Base-by-base conservation (phyloP, 2,329 filamentous ascomycete genomes). In the Epichloe brachyelytri region DNA sequence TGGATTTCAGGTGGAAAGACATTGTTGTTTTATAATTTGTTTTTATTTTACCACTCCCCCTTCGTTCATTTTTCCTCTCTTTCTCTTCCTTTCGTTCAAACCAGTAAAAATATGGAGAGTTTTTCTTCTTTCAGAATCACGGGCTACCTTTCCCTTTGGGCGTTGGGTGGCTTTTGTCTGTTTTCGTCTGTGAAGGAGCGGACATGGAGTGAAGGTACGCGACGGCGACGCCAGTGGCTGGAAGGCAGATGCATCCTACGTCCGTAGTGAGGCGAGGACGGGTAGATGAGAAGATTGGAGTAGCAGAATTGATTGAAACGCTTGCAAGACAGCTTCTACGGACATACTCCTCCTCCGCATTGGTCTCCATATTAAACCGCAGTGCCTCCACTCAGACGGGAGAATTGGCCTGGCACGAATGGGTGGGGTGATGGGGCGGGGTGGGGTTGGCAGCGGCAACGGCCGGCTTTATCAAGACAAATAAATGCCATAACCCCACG, bases 381-480 rank as follows among this genome's bases (percentile, higher is more conserved):
- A 30, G 8, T 30, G 8, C 30, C 30, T 10, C 30, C 30, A 30
- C 30, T 30, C 30, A 11, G 30, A 30, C 3, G 30, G 30, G 26
- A 11, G 30, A 44, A 34, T 20, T 46, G 36, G 36, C 15, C 36
- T 2, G 36, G 36, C 4, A n/a, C 8, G 22, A 26, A 26, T 26
- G 26, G 26, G 26, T 10, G 26, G 26, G 4, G 5, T 4, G n/a
- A n/a, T n/a, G n/a, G n/a, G n/a, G n/a, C n/a, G n/a, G 22, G 26
- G 26, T 30, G 26, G 26, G 8, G 8, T 3, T 10, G 30, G 7
- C 30, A n/a, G 56, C 65, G 65, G 65, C 64, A 67, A 66, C 65
- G 62, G 59, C 57, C 65, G 65, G 65, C 63, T 66, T 54, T 58
- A 14, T n/a, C 19, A 5, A 20, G 39, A 5, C 39, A n/a, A n/a